Evolutionary conservation across 139 green algal species (phyloP), one percentile per base, ranked within the genome.

Genomic region (Asterochloris sp.): DNA sequence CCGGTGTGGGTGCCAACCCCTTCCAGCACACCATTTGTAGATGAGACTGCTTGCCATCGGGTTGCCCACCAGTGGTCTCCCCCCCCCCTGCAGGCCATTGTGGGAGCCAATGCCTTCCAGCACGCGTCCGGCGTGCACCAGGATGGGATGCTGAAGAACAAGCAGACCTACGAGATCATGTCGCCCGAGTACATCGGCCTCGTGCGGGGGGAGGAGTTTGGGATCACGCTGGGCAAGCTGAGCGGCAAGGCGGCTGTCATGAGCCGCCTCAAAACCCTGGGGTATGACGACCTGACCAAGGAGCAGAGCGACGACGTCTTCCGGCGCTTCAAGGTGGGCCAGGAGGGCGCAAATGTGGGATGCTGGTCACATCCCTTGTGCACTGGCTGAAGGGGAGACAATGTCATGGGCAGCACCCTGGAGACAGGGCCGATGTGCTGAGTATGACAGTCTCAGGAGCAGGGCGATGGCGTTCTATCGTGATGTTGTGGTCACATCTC

Each of bases 91-190:
- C 78, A 89, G 86, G 97, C 97, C 17, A 99, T 99, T 77, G 97
- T 99, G 80, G 97, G 97, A n/a, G 96, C 96, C 61, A 99, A 99
- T 83, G 97, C 97, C 0, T 99, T 99, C 83, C 91, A 94, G 19
- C 97, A 99, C 87, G 97, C 98, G 88, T 93, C 82, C 61, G 97
- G 97, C 68, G 99, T 99, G 79, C 97, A 99, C 88, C 97, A 99
- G 90, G 94, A 97, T 73, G 92, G 91, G 84, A 95, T 95, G 92
- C 87, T 94, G 17, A 95, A 95, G 78, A 87, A 81, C 79, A 89
- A 89, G 75, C 85, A 86, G 19, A 97, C 95, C 62, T 99, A 99
- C 83, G 96, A 99, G 88, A 99, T 99, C 92, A 99, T 99, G 92
- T 91, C 89, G 6, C 97, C 97, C 16, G 97, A 99, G 87, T 95